Conservation (phyloP, 1,284 basidiomycete species). For the Macrocybe sp. region DNA sequence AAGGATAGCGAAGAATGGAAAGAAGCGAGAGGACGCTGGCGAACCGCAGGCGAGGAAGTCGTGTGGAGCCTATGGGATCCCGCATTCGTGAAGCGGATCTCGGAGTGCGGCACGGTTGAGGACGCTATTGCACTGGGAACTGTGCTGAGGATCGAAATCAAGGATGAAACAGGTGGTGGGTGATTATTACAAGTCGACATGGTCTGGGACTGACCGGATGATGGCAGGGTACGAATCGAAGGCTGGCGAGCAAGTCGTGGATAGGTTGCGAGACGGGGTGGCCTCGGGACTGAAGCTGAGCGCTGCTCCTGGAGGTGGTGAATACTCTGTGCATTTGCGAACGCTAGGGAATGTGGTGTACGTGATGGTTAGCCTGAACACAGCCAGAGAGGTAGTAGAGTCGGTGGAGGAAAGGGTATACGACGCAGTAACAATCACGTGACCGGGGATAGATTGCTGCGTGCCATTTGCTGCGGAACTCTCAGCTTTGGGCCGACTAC, state of each 20-base stretch:
- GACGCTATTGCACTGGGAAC: constrained; percentile 88
- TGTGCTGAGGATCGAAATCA: constrained; percentile 79
- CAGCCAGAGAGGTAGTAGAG: constrained; percentile 44
- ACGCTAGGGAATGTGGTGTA: constrained; percentile 93
- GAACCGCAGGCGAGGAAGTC: constrained; percentile 9
- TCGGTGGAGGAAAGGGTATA: constrained; percentile 60
- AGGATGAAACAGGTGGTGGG: constrained; percentile 55
- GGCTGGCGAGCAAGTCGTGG: constrained; percentile 45
- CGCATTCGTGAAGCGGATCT: constrained; percentile 63
- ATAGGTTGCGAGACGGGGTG: constrained; percentile 35
- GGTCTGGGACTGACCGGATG: constrained; percentile 3
- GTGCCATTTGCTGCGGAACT: background rate
- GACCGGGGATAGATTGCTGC: background rate
- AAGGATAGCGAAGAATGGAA: constrained; percentile 49
- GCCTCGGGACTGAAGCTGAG: constrained; percentile 12
- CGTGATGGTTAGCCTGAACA: constrained; percentile 91
- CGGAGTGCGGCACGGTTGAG: constrained; percentile 51
- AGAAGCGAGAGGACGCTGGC: constrained; percentile 39
- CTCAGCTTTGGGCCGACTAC: background rate
- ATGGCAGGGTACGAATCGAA: constrained; percentile 71
- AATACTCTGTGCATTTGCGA: constrained; percentile 80
- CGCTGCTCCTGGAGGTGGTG: constrained; percentile 46
- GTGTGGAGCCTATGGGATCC: constrained; percentile 92
- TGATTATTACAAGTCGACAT: constrained; percentile 7
- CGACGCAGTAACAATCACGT: constrained; percentile 24